These are phyloP conservation scores for Bisporella sp. DNA, from an alignment of 2,329 filamentous ascomycete species.

Conservation along the genomic window DNA sequence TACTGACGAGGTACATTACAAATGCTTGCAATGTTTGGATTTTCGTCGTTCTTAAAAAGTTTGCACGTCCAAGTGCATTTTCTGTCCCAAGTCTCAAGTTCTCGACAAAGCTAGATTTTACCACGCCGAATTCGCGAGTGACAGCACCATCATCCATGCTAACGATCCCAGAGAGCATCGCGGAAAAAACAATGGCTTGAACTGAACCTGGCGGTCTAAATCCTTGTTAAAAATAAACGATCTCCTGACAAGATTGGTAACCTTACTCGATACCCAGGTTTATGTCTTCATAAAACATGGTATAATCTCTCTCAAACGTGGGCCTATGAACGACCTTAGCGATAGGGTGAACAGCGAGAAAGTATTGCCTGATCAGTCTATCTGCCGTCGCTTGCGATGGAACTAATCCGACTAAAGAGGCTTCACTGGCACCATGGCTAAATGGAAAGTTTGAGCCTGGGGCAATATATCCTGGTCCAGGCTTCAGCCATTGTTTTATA, in stretches of 20 bases:
- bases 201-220: slow-evolving; percentile 48
- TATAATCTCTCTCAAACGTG: slow-evolving; percentile 59
- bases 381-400: slow-evolving; percentile 52
- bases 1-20: slow-evolving; percentile 64
- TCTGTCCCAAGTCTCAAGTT: slow-evolving; percentile 62
- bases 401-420: slow-evolving; percentile 51
- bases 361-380: slow-evolving; percentile 59
- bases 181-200: slow-evolving; percentile 63
- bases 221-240: neutral
- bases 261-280: slow-evolving; percentile 43
- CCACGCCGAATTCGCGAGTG: slow-evolving; percentile 44
- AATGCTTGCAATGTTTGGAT: slow-evolving; percentile 72
- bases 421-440: slow-evolving; percentile 40
- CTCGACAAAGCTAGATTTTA: slow-evolving; percentile 51
- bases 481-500: slow-evolving; percentile 49
- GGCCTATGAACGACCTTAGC: slow-evolving; percentile 61
- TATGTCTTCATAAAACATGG: slow-evolving; percentile 58
- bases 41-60: slow-evolving; percentile 64
- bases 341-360: slow-evolving; percentile 59
- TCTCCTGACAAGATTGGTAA: neutral
- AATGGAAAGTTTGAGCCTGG: slow-evolving; percentile 60
- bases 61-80: slow-evolving; percentile 58
- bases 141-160: slow-evolving; percentile 53
- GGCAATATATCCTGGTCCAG: slow-evolving; percentile 59
- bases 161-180: slow-evolving; percentile 61